Conservation (phyloP, 176 grass and related monocot species). For the Coix lacrymajobi region DNA sequence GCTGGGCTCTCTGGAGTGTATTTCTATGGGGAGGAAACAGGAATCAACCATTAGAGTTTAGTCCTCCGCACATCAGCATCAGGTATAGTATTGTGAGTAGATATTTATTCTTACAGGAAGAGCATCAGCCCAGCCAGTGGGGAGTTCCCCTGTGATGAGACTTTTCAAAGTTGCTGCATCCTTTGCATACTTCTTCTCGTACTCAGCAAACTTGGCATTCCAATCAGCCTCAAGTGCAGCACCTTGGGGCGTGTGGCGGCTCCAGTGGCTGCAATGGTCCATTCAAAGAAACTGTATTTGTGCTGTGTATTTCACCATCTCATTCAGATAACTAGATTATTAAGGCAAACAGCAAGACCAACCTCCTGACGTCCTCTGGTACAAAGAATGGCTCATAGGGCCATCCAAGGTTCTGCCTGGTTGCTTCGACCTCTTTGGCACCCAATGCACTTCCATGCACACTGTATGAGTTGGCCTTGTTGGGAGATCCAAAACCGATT, state of each 20-base stretch:
- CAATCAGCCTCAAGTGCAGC: slow-evolving; percentile 76
- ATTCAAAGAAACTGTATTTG: neutral
- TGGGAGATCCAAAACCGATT: slow-evolving; percentile 96
- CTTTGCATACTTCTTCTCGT: slow-evolving; percentile 82
- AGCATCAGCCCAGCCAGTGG: slow-evolving; percentile 69
- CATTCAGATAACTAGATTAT: slow-evolving; percentile 11
- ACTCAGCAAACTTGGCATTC: slow-evolving; percentile 77
- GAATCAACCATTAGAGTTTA: neutral
- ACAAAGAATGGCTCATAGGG: slow-evolving; percentile 91
- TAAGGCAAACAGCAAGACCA: slow-evolving; percentile 7
- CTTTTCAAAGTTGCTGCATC: slow-evolving; percentile 78
- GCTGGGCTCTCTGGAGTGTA: slow-evolving; percentile 78
- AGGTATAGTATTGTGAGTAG: neutral
- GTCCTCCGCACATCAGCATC: neutral
- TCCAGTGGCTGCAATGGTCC: slow-evolving; percentile 71
- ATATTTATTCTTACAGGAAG: slow-evolving; percentile 65
- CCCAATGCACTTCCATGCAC: slow-evolving; percentile 94
- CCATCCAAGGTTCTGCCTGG: slow-evolving; percentile 84
- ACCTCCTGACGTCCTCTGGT: slow-evolving; percentile 96
- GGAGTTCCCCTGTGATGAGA: slow-evolving; percentile 74
- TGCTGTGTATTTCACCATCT: slow-evolving; percentile 21
- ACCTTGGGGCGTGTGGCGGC: slow-evolving; percentile 60
- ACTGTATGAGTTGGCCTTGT: slow-evolving; percentile 93
- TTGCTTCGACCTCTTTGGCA: slow-evolving; percentile 82
- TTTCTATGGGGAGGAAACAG: slow-evolving; percentile 46